Evolutionary conservation across 768 basidiomycete species (phyloP).

Genomic region (Bullera alba): DNA sequence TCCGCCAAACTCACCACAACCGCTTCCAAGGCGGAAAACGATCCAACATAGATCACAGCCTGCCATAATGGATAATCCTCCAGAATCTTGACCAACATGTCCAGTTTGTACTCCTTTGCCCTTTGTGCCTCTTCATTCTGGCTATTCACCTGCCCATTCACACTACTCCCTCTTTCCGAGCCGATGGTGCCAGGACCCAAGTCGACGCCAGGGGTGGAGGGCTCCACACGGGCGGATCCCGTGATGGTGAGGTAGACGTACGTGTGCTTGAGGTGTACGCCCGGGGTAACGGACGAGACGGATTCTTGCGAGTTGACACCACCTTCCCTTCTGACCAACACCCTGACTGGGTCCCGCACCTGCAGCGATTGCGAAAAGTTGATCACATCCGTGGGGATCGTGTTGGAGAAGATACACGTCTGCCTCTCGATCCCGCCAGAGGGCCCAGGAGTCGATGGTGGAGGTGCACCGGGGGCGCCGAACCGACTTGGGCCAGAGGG

Average conservation of each 20-base stretch:
- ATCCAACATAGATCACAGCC: conserved; percentile 43
- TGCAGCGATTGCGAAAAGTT: conserved; percentile 90
- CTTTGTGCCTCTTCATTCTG: conserved; percentile 42
- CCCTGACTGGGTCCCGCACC: conserved; percentile 89
- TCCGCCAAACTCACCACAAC: conserved; percentile 32
- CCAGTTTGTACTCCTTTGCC: conserved; percentile 53
- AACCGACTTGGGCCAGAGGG: conserved; percentile 16
- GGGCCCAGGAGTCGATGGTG: conserved; percentile 46
- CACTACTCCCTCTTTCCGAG: conserved; percentile 59
- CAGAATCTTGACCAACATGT: conserved; percentile 75
- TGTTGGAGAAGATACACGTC: conserved; percentile 62
- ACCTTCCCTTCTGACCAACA: conserved; percentile 74
- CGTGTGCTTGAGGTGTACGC: conserved; percentile 67
- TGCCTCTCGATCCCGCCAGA: conserved; percentile 30
- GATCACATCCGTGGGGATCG: conserved; percentile 81
- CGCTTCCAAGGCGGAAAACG: conserved; percentile 40
- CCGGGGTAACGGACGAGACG: conserved; percentile 36
- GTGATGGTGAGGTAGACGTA: conserved; percentile 95
- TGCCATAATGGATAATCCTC: conserved; percentile 46
- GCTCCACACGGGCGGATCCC: conserved; percentile 56
- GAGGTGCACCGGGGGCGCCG: conserved; percentile 17
- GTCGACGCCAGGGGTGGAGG: conserved; percentile 50
- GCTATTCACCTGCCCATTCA: conserved; percentile 8
- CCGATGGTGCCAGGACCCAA: conserved; percentile 70
- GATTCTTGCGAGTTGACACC: conserved; percentile 41